phyloP scores from a whole-genome alignment of 2,329 filamentous ascomycete genomes.

The Ophiostoma novo-ulmi region DNA sequence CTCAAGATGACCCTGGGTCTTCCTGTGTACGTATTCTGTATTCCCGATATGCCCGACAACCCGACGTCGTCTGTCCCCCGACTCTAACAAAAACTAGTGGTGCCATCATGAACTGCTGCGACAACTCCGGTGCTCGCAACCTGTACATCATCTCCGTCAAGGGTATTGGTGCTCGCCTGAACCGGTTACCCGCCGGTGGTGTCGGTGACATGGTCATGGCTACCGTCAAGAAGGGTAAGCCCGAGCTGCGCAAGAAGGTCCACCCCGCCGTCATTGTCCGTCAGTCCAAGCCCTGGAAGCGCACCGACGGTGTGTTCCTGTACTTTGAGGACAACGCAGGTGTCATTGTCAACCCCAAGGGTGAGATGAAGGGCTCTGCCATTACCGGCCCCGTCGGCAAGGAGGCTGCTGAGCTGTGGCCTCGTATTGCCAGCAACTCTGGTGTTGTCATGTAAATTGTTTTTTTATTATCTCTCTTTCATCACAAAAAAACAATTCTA shows the following conservation, averaged over 20 bases:
- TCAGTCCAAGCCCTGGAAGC: conserved; percentile 94
- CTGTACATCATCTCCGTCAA: conserved; percentile 99
- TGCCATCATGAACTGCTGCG: conserved; percentile 99
- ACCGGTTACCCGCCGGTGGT: conserved; percentile 94
- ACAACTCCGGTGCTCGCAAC: conserved; percentile 98
- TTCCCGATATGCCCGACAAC: background rate
- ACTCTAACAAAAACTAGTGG: conserved; percentile 43
- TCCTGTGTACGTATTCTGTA: conserved; percentile 54
- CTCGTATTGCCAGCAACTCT: conserved; percentile 99
- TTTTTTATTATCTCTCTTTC: background rate
- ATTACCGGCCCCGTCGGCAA: conserved; percentile 99
- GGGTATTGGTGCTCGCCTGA: conserved; percentile 94
- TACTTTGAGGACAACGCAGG: conserved; percentile 99
- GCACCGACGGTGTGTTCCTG: conserved; percentile 95
- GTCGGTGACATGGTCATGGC: conserved; percentile 99
- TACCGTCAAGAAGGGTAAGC: conserved; percentile 99
- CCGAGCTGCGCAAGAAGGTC: conserved; percentile 99
- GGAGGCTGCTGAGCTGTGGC: conserved; percentile 99
- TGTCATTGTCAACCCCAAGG: conserved; percentile 99
- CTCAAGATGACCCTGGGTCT: conserved; percentile 99
- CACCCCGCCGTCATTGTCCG: conserved; percentile 87
- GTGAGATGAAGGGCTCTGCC: conserved; percentile 99
- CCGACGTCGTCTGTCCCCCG: background rate
- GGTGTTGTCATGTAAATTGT: conserved; percentile 96
- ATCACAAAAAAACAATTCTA: background rate